Base-by-base conservation (phyloP, 2,329 filamentous ascomycete species). In the Ceratocystis alfenasii region DNA sequence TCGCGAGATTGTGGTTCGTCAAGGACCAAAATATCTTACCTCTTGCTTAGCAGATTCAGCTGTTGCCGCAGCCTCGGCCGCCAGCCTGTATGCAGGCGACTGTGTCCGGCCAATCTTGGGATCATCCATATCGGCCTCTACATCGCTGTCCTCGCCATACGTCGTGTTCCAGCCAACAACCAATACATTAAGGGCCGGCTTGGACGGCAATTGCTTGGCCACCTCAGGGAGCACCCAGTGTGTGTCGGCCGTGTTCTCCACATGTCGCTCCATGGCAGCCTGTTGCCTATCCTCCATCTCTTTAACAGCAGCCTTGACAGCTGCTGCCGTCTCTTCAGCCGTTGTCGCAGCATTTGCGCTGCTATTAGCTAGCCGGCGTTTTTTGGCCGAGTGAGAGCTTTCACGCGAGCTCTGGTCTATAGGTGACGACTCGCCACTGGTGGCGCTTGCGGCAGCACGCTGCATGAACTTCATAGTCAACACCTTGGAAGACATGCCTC, bases 401-500 rank as follows among this genome's bases (percentile, higher is more conserved):
- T 82, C 80, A 62, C 76, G 75, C 71, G 78, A 72, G 25, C 55
- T 20, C 28, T 59, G 28, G 25, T 59, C 55, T 20, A 30, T 8
- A 8, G 55, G 6, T 69, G 81, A 74, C 68, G 72, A 75, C 71
- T 78, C 72, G 69, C 81, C 28, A 10, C 55, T 74, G 68, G 77
- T 78, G 20, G 78, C 74, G 63, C 75, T 72, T 68, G 72, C 76
- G 78, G 86, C 87, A 69, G 89, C 88, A 72, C 92, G 84, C 79
- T 95, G 92, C 92, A 96, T 96, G 74, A 96, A 96, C 79, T 95
- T 95, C 91, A 96, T 96, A 46, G 89, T 92, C 73, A 95, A 81
- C 61, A 96, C 86, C 70, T 91, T 86, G 67, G 88, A 92, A 69
- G 92, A 96, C 85, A 95, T 91, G 59, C 80, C 81, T 75, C 68